Evolutionary conservation across 345 rosid genomes (phyloP).

Genomic region (Sisymbrium irio): DNA sequence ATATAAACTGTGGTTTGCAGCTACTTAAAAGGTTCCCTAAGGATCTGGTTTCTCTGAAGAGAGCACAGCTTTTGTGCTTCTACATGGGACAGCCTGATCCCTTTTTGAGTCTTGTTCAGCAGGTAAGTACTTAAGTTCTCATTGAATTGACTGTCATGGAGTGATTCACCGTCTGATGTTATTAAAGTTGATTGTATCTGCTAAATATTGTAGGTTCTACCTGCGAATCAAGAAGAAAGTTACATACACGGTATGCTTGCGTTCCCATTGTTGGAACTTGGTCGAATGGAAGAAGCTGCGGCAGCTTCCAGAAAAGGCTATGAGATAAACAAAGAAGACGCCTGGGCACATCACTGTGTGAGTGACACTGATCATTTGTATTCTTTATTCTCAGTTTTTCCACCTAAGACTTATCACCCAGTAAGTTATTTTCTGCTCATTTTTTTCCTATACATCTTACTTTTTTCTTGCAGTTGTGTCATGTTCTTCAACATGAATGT

Average conservation of each 20-base stretch:
- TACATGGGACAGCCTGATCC: slow-evolving; percentile 71
- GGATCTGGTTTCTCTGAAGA: slow-evolving; percentile 70
- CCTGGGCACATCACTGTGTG: slow-evolving; percentile 88
- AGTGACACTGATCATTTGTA: slow-evolving; percentile 23
- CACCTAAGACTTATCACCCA: neutral
- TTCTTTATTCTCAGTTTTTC: neutral
- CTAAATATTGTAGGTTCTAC: slow-evolving; percentile 54
- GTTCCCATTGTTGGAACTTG: slow-evolving; percentile 79
- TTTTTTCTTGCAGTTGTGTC: slow-evolving; percentile 63
- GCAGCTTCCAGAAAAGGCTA: slow-evolving; percentile 72
- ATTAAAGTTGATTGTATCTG: neutral
- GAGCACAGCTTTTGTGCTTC: slow-evolving; percentile 71
- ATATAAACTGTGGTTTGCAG: slow-evolving; percentile 40
- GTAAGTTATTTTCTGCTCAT: too few relatives aligned
- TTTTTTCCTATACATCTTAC: too few relatives aligned
- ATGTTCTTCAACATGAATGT: slow-evolving; percentile 78
- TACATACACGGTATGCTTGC: slow-evolving; percentile 85
- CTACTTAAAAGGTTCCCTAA: slow-evolving; percentile 62
- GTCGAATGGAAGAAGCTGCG: slow-evolving; percentile 74
- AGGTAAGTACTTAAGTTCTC: slow-evolving; percentile 44
- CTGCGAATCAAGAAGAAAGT: slow-evolving; percentile 57
- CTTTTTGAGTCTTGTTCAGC: slow-evolving; percentile 56
- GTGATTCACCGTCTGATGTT: neutral
- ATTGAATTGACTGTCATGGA: neutral
- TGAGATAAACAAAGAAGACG: slow-evolving; percentile 69